Percentiles rank a stretch among this genome's conserved stretches.
Evolutionary conservation across 1,139 yeast genomes (phyloP).

Genomic region (Pichia cactophila): DNA sequence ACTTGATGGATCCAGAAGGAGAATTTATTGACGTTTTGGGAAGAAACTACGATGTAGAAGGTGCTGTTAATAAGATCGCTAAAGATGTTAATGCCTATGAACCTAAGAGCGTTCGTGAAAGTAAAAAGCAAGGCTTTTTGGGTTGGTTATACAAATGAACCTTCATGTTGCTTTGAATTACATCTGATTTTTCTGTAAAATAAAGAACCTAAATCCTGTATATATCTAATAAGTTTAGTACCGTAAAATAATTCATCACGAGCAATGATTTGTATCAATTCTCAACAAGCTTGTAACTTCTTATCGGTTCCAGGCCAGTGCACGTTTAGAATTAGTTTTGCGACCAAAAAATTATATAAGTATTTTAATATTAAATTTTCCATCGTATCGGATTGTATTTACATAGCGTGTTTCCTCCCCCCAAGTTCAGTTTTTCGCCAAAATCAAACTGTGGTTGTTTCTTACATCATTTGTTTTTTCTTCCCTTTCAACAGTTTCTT

Average conservation of each 20-base stretch:
- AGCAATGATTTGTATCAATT: too few species aligned
- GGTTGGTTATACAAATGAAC: constrained; percentile 28
- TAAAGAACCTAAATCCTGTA: not conserved
- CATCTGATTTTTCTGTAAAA: not conserved
- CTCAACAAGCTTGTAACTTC: too few species aligned
- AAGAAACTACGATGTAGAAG: constrained; percentile 72
- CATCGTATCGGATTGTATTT: too few species aligned
- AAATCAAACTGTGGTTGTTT: not conserved
- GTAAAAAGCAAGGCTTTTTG: constrained; percentile 45
- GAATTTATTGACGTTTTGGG: constrained; percentile 91
- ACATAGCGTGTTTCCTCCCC: not conserved
- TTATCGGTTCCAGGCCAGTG: too few species aligned
- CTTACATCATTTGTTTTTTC: not conserved
- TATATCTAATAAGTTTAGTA: not conserved
- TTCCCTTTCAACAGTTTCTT: not conserved
- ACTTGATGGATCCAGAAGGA: constrained; percentile 95
- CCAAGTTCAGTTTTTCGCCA: not conserved
- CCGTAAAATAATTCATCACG: too few species aligned
- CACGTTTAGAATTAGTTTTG: not conserved
- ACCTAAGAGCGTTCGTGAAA: constrained; percentile 57
- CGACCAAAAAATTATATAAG: not conserved
- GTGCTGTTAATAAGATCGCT: constrained; percentile 72
- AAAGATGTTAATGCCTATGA: constrained; percentile 72
- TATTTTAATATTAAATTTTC: too few species aligned
- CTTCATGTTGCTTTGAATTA: too few species aligned